phyloP scores from a whole-genome alignment of 2,329 filamentous ascomycete genomes.

The Fusarium annulatum region DNA sequence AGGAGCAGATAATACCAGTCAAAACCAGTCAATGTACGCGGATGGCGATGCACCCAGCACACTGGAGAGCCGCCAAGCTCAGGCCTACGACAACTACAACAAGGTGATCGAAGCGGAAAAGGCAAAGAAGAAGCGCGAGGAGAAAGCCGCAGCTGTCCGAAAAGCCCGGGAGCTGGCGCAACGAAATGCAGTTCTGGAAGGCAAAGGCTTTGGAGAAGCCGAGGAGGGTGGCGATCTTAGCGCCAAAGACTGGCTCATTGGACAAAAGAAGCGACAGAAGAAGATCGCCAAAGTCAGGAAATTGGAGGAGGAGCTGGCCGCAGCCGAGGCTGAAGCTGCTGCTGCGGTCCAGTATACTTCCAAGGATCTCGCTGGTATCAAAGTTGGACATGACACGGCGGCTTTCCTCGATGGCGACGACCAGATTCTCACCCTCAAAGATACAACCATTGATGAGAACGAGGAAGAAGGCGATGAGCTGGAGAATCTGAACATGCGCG shows the following conservation, averaged over 20 bases:
- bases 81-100: constrained; percentile 78
- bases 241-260: constrained; percentile 86
- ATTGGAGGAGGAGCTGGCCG: constrained; percentile 79
- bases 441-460: constrained; percentile 84
- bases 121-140: constrained; percentile 81
- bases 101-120: constrained; percentile 75
- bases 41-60: constrained; percentile 80
- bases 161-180: constrained; percentile 87
- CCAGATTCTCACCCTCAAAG: constrained; percentile 94
- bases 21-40: constrained; percentile 61
- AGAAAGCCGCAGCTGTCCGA: constrained; percentile 84
- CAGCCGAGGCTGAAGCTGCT: constrained; percentile 74
- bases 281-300: constrained; percentile 83
- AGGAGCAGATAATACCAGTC: constrained; percentile 61
- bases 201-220: constrained; percentile 83
- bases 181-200: constrained; percentile 79
- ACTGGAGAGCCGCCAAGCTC: constrained; percentile 81
- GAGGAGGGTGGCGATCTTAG: constrained; percentile 75
- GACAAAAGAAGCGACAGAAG: constrained; percentile 93
- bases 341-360: constrained; percentile 79
- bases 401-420: constrained; percentile 86
- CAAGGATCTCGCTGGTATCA: constrained; percentile 88
- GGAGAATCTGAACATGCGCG: constrained; percentile 78
- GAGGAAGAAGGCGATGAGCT: constrained; percentile 92
- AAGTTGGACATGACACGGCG: constrained; percentile 87